Percentiles rank a stretch among this genome's conserved stretches.
Conservation (phyloP, 1,284 basidiomycete genomes). For the Irpex sp. region DNA sequence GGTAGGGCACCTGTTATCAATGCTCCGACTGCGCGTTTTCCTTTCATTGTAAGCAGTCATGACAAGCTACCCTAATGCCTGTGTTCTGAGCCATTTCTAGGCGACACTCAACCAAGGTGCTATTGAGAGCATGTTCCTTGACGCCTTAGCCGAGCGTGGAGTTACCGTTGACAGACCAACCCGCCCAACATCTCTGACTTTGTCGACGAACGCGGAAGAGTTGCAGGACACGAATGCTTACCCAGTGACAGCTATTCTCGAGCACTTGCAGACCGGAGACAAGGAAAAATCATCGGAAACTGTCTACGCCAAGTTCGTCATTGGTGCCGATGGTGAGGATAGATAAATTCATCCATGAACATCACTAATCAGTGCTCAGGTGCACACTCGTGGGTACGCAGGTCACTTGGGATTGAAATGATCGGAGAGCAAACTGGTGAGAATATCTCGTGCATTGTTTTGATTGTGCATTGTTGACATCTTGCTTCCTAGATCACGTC, state of each 20-base stretch:
- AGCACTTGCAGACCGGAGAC: constrained; percentile 32
- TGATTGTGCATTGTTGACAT: not conserved
- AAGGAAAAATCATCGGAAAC: constrained; percentile 44
- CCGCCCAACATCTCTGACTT: constrained; percentile 56
- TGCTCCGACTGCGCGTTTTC: constrained; percentile 67
- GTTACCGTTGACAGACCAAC: constrained; percentile 63
- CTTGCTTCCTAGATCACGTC: constrained; percentile 63
- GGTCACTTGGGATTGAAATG: constrained; percentile 71
- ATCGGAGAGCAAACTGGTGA: constrained; percentile 78
- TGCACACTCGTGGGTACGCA: constrained; percentile 87
- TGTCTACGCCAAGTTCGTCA: constrained; percentile 59
- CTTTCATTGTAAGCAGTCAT: constrained; percentile 58
- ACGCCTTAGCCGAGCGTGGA: constrained; percentile 57
- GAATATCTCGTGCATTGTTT: constrained; percentile 18
- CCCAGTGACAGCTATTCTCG: constrained; percentile 64
- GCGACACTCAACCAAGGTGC: constrained; percentile 15
- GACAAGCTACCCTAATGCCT: not conserved
- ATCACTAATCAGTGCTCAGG: constrained; percentile 37
- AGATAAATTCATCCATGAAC: constrained; percentile 14
- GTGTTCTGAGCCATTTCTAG: not conserved
- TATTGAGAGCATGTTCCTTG: constrained; percentile 72
- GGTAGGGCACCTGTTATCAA: constrained; percentile 54
- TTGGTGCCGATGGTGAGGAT: constrained; percentile 56
- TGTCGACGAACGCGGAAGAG: constrained; percentile 48
- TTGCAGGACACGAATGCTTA: constrained; percentile 51